Evolutionary conservation across 2,329 filamentous ascomycete species (phyloP).

Genomic region (Seiridium cupressi): DNA sequence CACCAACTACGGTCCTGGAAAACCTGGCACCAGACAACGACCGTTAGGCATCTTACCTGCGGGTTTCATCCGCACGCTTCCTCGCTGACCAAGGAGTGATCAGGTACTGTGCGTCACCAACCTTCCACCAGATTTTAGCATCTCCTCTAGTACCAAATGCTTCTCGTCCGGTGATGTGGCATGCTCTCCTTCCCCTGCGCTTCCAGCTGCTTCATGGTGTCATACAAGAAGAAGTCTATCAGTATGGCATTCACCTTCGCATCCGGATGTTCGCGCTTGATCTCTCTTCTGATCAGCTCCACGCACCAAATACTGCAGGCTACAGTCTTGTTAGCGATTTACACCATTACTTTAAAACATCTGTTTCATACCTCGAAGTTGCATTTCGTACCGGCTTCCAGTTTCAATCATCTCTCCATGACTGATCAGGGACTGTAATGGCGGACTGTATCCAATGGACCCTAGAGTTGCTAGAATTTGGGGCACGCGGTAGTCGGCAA

Average conservation of each 20-base stretch:
- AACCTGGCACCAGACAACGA: no score
- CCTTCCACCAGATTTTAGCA: background rate
- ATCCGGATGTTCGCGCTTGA: slow-evolving; percentile 69
- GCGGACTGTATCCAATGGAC: slow-evolving; percentile 81
- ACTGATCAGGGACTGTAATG: slow-evolving; percentile 69
- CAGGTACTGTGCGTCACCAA: no score
- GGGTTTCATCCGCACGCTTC: no score
- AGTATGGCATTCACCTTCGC: slow-evolving; percentile 80
- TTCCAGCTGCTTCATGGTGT: slow-evolving; percentile 87
- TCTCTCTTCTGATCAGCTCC: slow-evolving; percentile 82
- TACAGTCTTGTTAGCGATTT: slow-evolving; percentile 25
- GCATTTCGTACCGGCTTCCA: slow-evolving; percentile 78
- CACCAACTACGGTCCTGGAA: no score
- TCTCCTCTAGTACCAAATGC: slow-evolving; percentile 80
- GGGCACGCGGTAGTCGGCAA: slow-evolving; percentile 95
- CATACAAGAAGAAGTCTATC: slow-evolving; percentile 97
- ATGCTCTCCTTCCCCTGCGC: slow-evolving; percentile 56
- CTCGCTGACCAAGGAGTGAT: no score
- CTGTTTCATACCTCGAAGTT: slow-evolving; percentile 66
- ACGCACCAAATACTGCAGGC: slow-evolving; percentile 96
- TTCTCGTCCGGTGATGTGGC: slow-evolving; percentile 85
- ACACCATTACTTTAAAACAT: no score
- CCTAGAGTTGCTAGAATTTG: slow-evolving; percentile 85
- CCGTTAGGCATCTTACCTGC: no score
- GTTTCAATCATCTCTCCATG: slow-evolving; percentile 63